Evolutionary conservation across 1,139 yeast genomes (phyloP), one percentile per base, ranked within the genome.

Genomic region (Schwanniomyces etchellsii): DNA sequence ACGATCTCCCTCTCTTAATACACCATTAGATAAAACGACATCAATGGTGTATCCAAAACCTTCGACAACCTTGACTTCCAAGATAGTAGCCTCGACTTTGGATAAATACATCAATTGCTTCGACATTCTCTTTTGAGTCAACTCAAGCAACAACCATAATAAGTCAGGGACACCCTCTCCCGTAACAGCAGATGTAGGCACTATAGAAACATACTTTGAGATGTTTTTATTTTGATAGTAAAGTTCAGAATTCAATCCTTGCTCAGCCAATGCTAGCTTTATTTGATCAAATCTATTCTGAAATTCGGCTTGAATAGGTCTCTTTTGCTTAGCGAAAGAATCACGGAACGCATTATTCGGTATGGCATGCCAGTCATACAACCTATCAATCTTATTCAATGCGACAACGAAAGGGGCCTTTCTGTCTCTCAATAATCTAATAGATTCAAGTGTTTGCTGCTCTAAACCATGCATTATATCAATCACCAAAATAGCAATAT

Each of bases 111-210:
- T 91, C 66, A 93, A 81, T 70, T 91, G 96, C 61, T 89, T 89
- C 38, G 96, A 84, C 99, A 93, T 93, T 70, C 98, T 82, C 78
- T 86, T 83, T 65, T 93, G 97, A 15, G 98, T 91, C 51, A 93
- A 75, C 60, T 91, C 97, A 48, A 93, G 74, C 54, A 93, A 72
- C 58, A 93, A 75, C 91, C 96, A 89, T 54, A 93, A 77, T 64
- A 93, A 74, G 76, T 93, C 99, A 28, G 99, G 98, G 47, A 93
- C 93, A 81, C 99, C 99, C 64, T 93, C 99, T 60, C 98, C 99
- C 17, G 97, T 89, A 29, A 89, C 94, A 35, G 99, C 98, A 38
- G 97, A 89, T 10, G 98, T 91, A 46, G 99, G 98, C 33, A 93
- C 96, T 49, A 93, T 81, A 23, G 97, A 88, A 36, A 93, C 98